These are phyloP conservation scores for Pezicula radicicola DNA, from an alignment of 2,329 filamentous ascomycete genomes.

Conservation along the genomic window DNA sequence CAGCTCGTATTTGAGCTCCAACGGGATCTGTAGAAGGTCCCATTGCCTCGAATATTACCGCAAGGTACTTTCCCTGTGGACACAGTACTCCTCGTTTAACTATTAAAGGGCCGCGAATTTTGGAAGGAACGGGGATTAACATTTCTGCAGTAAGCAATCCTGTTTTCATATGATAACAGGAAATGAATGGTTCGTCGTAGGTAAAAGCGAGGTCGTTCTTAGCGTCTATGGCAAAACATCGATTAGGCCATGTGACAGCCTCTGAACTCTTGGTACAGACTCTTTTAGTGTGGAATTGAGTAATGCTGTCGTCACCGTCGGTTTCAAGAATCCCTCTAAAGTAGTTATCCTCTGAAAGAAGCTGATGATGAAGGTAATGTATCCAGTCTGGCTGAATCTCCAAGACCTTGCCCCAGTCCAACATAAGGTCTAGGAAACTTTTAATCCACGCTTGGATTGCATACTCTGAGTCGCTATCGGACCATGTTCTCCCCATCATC, in stretches of 20 bases:
- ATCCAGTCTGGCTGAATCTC: constrained; percentile 1
- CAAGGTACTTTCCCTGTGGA: background rate
- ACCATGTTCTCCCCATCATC: background rate
- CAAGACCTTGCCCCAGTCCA: constrained; percentile 3
- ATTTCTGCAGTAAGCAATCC: constrained; percentile 1
- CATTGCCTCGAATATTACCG: background rate
- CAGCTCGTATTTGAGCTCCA: background rate
- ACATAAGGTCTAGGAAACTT: constrained; percentile 3
- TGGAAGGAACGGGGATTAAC: background rate
- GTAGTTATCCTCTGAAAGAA: background rate
- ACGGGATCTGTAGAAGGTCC: background rate
- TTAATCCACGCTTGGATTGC: background rate
- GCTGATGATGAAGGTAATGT: constrained; percentile 3
- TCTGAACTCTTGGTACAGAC: constrained; percentile 1
- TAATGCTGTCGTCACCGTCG: background rate
- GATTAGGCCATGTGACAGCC: background rate
- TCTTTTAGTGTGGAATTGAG: background rate
- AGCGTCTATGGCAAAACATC: background rate
- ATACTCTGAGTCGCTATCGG: background rate
- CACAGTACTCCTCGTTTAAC: background rate
- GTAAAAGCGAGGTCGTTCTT: constrained; percentile 3
- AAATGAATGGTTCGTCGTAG: constrained; percentile 1
- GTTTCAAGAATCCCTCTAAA: constrained; percentile 2
- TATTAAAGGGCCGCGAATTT: background rate
- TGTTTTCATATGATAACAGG: constrained; percentile 2